Percentiles rank a stretch among this genome's conserved stretches.
Evolutionary conservation across 2,329 filamentous ascomycete genomes (phyloP).

Genomic region (Dactylellina cionopaga): DNA sequence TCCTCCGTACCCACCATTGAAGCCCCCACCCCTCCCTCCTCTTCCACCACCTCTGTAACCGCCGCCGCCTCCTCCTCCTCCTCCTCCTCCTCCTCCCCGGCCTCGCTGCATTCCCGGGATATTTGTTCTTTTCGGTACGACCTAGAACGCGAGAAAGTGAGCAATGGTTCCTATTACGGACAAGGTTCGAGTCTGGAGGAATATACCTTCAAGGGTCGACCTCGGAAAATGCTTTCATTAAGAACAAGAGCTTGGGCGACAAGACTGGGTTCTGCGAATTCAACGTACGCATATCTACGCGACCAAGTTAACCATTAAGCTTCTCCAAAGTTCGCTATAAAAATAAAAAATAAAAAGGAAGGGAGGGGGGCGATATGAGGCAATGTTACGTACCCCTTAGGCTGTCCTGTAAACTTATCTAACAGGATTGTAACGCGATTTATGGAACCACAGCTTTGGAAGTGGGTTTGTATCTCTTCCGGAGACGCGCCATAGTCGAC

Average conservation of each 20-base stretch:
- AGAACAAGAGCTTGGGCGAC: slow-evolving; percentile 93
- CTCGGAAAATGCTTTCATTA: slow-evolving; percentile 95
- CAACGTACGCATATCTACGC: slow-evolving; percentile 93
- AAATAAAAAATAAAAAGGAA: neutral
- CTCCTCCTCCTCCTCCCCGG: slow-evolving; percentile 67
- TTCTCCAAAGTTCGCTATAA: neutral
- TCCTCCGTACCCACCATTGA: slow-evolving; percentile 64
- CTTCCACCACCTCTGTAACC: slow-evolving; percentile 64
- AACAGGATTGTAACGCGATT: slow-evolving; percentile 97
- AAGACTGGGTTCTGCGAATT: slow-evolving; percentile 92
- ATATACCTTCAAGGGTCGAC: slow-evolving; percentile 88
- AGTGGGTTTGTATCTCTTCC: slow-evolving; percentile 97
- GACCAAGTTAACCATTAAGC: slow-evolving; percentile 51
- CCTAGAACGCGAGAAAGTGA: slow-evolving; percentile 63
- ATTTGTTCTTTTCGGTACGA: slow-evolving; percentile 93
- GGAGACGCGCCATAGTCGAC: slow-evolving; percentile 97
- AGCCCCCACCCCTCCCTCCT: too few relatives aligned
- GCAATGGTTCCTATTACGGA: neutral
- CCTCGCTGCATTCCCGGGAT: slow-evolving; percentile 92
- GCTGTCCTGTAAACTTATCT: slow-evolving; percentile 98
- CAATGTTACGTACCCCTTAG: slow-evolving; percentile 84
- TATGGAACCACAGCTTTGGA: slow-evolving; percentile 95
- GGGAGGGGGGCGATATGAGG: neutral
- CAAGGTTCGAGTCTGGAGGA: neutral
- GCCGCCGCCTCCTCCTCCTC: slow-evolving; percentile 66